phyloP scores from a whole-genome alignment of 495 filamentous ascomycete species.

The Lindgomyces ingoldianus region DNA sequence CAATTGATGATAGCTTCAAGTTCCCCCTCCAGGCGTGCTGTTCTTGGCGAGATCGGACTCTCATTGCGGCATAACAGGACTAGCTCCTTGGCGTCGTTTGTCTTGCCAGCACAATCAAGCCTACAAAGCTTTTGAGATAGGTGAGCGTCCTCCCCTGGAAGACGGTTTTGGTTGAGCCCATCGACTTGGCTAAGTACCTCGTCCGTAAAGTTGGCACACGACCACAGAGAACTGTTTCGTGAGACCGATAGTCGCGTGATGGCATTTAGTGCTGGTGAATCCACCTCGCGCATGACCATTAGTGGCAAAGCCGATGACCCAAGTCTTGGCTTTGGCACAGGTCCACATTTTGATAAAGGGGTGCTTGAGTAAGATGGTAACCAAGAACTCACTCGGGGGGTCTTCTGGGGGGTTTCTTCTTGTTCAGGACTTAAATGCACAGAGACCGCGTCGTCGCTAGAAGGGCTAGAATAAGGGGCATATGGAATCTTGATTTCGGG shows the following conservation, averaged over 20 bases:
- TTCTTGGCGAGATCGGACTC: too few relatives aligned
- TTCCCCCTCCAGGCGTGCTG: too few relatives aligned
- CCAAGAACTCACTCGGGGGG: constrained; percentile 12
- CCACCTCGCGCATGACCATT: background rate
- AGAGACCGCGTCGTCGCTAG: background rate
- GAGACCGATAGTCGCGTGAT: background rate
- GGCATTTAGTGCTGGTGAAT: background rate
- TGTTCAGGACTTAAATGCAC: constrained; percentile 1
- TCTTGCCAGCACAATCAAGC: background rate
- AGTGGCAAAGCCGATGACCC: background rate
- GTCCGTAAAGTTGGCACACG: constrained; percentile 7
- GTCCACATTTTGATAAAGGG: constrained; percentile 5
- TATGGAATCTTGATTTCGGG: background rate
- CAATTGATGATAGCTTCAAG: too few relatives aligned
- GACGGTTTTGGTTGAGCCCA: background rate
- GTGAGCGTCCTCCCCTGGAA: background rate
- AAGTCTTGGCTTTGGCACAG: background rate
- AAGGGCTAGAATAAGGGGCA: background rate
- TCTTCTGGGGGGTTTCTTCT: background rate
- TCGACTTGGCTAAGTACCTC: background rate
- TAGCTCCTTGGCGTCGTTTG: background rate
- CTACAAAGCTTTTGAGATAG: too few relatives aligned
- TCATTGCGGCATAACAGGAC: background rate
- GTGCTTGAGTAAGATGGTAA: constrained; percentile 21
- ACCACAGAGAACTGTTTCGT: background rate